Conservation (phyloP, 2,329 filamentous ascomycete genomes). For the Pseudogymnoascus sp. region DNA sequence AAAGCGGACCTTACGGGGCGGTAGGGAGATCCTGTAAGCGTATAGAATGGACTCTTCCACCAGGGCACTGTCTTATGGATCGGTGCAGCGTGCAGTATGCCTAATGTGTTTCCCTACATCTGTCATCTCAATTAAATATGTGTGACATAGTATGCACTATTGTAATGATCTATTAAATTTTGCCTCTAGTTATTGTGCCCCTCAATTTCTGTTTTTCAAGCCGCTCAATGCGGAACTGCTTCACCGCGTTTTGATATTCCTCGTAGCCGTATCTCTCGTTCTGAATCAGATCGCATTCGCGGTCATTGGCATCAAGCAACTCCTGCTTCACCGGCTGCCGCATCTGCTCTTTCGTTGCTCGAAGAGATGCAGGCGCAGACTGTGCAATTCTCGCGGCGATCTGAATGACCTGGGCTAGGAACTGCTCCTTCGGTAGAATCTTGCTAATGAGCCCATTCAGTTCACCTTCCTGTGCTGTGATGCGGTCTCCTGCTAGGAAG, state of each 20-base stretch:
- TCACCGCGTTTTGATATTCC: conserved; percentile 11
- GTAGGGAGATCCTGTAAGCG: no score
- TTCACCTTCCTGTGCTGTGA: conserved; percentile 17
- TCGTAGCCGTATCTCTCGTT: conserved; percentile 13
- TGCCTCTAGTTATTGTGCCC: conserved; percentile 10
- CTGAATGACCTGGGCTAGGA: conserved; percentile 15
- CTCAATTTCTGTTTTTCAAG: conserved; percentile 9
- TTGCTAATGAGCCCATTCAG: conserved; percentile 19
- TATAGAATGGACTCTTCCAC: conserved; percentile 9
- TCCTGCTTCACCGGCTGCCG: conserved; percentile 15
- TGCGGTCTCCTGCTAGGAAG: conserved; percentile 19
- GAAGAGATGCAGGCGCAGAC: conserved; percentile 14
- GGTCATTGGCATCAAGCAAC: conserved; percentile 17
- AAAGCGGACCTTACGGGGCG: background rate
- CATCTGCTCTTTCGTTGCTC: conserved; percentile 20
- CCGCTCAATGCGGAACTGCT: conserved; percentile 11
- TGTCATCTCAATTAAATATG: background rate
- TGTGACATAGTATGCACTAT: background rate
- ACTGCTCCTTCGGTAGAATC: conserved; percentile 17
- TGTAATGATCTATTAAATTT: background rate
- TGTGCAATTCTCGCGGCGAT: conserved; percentile 16
- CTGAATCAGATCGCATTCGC: conserved; percentile 12
- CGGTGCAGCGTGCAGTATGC: background rate
- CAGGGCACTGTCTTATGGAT: background rate
- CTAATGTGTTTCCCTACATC: background rate